Evolutionary conservation across 2,329 filamentous ascomycete genomes (phyloP), one percentile per base, ranked within the genome.

Genomic region (Colletotrichum sp.): DNA sequence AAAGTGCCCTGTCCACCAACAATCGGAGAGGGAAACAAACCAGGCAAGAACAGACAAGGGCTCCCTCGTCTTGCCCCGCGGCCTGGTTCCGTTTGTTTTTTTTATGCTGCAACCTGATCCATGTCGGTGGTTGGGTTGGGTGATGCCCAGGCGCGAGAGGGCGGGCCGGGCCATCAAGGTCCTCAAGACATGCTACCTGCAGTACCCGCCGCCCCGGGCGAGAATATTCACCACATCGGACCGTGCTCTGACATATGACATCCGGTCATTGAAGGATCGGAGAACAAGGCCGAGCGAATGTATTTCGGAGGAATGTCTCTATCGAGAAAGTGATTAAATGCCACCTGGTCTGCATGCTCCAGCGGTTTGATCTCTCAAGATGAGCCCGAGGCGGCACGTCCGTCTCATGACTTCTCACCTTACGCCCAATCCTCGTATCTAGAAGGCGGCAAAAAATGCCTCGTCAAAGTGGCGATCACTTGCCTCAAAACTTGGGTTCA

Each of bases 101-200:
- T n/a, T 21, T 1, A 12, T 1, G 44, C n/a, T 1, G n/a, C 0
- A 21, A 49, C 1, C 63, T 49, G 36, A 36, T 18, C 64, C 73
- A 39, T 65, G 64, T 21, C 26, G 6, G 12, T 10, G 55, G 12
- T 57, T 21, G 63, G 36, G 36, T 57, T 32, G 55, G 36, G 36
- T 68, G 44, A 8, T 34, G 68, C 62, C 68, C 39, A 72, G 63
- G 21, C 73, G 69, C 63, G 21, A 73, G 64, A 72, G 69, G 55
- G 70, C 64, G 64, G 70, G 70, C 70, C 70, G 64, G 70, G 70
- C 73, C 73, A 76, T 76, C 73, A 73, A 69, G 73, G 73, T 76
- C 34, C 70, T 68, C 73, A 73, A 6, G 63, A 49, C 18, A 10
- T n/a, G n/a, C n/a, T n/a, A n/a, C n/a, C n/a, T n/a, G n/a, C n/a